Evolutionary conservation across 2,329 filamentous ascomycete genomes (phyloP), one percentile per base, ranked within the genome.

Genomic region (Harringtonia lauricola): DNA sequence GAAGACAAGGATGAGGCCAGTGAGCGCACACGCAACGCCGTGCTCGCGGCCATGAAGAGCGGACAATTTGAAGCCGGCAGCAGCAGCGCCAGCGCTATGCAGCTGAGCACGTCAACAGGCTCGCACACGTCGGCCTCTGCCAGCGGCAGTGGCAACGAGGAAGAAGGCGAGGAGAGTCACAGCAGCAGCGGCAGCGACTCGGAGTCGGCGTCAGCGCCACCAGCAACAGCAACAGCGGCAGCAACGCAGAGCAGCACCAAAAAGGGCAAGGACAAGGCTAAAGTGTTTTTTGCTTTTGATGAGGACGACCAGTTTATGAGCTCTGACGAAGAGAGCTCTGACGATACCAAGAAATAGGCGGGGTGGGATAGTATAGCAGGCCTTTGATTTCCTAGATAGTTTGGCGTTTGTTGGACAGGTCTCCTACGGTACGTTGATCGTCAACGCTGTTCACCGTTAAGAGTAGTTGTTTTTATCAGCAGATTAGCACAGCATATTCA

Each of bases 1-100:
- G 92, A 98, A 59, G 83, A 87, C 51, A 95, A 94, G 62, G 89
- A 95, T 54, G 88, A 95, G 58, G 84, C 83, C 22, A 82, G 78
- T 51, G 87, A 94, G 65, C 83, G 84, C 61, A 90, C 88, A 1
- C 70, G 85, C 34, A 79, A 86, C 53, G 85, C 85, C 3, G 83
- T 90, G 7, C 57, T 83, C 36, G 76, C 74, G 39, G 81, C 79
- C 8, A 81, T 88, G 67, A 81, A 78, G 61, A 67, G 71, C 15
- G 79, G 79, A 3, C 68, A 70, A 43, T 77, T 74, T 56, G 75
- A 70, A 49, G 79, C 83, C 64, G 79, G 78, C 26, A 30, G 41
- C 21, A 43, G 15, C 24, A 24, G 13, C 51, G n/a, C n/a, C n/a
- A n/a, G n/a, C n/a, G n/a, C n/a, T n/a, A 53, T 79, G 2, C 44